Base-by-base conservation (phyloP, 495 filamentous ascomycete genomes). In the Recurvomyces mirabilis region DNA sequence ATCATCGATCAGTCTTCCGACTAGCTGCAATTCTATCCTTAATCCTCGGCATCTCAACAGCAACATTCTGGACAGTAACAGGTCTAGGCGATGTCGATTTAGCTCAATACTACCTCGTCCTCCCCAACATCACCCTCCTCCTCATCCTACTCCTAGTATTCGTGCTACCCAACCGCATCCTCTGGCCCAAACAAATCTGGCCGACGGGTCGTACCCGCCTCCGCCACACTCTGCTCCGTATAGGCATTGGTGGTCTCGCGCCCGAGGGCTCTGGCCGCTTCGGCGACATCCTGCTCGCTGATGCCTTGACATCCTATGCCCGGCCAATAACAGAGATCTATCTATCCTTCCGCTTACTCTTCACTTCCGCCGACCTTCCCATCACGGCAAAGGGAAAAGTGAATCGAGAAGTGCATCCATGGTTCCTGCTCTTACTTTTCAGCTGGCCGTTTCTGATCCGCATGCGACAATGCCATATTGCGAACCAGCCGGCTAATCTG, bases 251-350 rank as follows among this genome's bases (percentile, higher is more conserved):
- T 23, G 84, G 85, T 1, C 61, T 94, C n/a, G 84, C 87, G 7
- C 76, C 84, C 60, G 61, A 79, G 5, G 74, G 81, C 38, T 78
- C 87, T 65, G 84, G 84, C 28, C 93, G 88, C 56, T 98, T 98
- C 55, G 87, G 84, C 31, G 91, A 98, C 58, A 80, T 96, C 43
- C 66, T 98, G 30, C 71, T 96, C n/a, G 87, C 91, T 6, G 91
- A 98, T 71, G 88, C 82, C 25, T 65, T 98, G 46, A 98, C 91
- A 7, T 89, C 82, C 51, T 98, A 96, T 60, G 80, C 91, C 32
- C 93, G 87, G 54, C 78, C 94, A 20, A 67, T 95, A 1, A 88
- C 78, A 3, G 93, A 96, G 60, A 64, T 94, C n/a, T 91, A 81
- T 59, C 77, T 94, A 37, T 76, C 79, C 23, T 65, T 83, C 31